Evolutionary conservation across 2,329 filamentous ascomycete species (phyloP), one percentile per base, ranked within the genome.

Genomic region (Fusarium multiceps): DNA sequence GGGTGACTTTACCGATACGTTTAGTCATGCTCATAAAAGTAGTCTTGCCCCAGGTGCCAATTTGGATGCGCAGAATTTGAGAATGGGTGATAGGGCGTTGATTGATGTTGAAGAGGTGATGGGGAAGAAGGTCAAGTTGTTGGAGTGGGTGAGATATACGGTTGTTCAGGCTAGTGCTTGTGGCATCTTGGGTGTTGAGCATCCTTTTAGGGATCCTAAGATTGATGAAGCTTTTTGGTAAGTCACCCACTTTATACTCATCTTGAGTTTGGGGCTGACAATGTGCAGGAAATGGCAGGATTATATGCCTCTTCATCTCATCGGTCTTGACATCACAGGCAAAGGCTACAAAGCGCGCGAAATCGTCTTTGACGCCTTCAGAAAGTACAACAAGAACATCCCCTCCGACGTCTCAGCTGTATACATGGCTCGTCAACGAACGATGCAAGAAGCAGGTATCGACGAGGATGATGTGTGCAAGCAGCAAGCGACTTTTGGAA

Each of bases 141-240:
- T 50, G 0, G 43, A 71, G 2, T 73, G 71, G 71, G 20, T 47
- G 2, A 47, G 53, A 18, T 59, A 53, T n/a, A 49, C 59, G 2
- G 59, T 71, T n/a, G 65, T 73, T 0, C 70, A 73, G 20, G 70
- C 71, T 8, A 73, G 59, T 20, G 64, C 70, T 28, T 73, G 70
- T 21, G 70, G 71, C 2, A 46, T 73, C 3, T 61, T 62, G 25
- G 70, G 71, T 12, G n/a, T 59, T 2, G 49, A 60, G 6, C 70
- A 73, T 51, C 71, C 71, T 9, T 69, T 71, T 20, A 32, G 58
- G 2, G 71, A 73, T 14, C 71, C 65, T 1, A 60, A 56, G 4
- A 32, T 73, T 0, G 68, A 67, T 2, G 4, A 40, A 5, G 70
- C 65, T 2, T 73, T 73, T 11, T 73, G 71, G 71, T 71, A 53